These are phyloP conservation scores for Musa itinerans DNA, from an alignment of 176 grass and related monocot genomes.

Conservation along the genomic window DNA sequence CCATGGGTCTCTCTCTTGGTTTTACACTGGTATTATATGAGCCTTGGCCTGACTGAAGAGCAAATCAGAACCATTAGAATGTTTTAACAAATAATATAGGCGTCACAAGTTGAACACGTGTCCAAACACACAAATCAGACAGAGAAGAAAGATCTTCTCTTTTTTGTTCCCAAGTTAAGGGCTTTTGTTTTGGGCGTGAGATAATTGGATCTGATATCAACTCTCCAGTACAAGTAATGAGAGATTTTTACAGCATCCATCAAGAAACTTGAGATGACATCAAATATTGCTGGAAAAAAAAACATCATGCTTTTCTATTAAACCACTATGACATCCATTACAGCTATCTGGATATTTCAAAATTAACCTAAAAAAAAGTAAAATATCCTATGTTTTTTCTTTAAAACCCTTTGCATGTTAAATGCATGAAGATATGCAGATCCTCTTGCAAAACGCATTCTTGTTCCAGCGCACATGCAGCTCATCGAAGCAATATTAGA, in stretches of 20 bases:
- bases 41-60: not conserved
- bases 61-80: not conserved
- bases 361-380: not conserved
- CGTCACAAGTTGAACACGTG: not conserved
- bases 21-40: not conserved
- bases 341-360: not conserved
- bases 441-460: not conserved
- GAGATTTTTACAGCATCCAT: not conserved
- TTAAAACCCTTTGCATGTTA: no score
- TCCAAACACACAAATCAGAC: not conserved
- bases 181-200: not conserved
- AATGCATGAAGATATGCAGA: not conserved
- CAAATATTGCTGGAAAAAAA: not conserved
- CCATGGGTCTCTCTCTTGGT: not conserved
- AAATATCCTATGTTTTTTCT: no score
- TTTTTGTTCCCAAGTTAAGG: not conserved
- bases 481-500: not conserved
- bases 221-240: no score
- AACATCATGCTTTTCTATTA: not conserved
- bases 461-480: not conserved
- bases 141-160: not conserved
- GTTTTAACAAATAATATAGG: not conserved
- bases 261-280: not conserved
- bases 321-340: not conserved
- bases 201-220: not conserved